phyloP scores from a whole-genome alignment of 768 basidiomycete genomes.

The Boletus pseudo-olivaceus region DNA sequence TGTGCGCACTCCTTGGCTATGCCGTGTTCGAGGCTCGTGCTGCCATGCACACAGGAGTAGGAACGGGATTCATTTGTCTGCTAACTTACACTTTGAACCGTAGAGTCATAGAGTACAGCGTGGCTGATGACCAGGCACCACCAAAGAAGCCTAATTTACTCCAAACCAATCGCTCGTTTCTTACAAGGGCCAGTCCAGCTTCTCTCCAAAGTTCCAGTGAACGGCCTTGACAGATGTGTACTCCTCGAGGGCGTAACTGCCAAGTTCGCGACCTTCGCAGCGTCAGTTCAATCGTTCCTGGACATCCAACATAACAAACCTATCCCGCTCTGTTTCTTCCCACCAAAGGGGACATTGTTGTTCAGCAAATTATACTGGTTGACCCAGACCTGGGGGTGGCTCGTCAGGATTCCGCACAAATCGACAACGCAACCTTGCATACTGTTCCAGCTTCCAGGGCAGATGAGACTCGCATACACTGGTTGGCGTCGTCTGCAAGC shows the following conservation, averaged over 20 bases:
- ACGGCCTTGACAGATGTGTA: conserved; percentile 81
- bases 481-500: conserved; percentile 67
- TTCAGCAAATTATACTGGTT: conserved; percentile 84
- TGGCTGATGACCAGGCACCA: neutral
- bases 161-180: neutral
- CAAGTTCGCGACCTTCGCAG: conserved; percentile 77
- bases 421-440: conserved; percentile 22
- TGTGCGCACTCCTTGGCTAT: conserved; percentile 9
- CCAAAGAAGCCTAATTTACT: neutral
- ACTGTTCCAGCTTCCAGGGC: conserved; percentile 89
- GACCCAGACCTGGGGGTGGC: conserved; percentile 70
- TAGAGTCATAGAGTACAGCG: conserved; percentile 4
- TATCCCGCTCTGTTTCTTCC: conserved; percentile 89
- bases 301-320: conserved; percentile 38
- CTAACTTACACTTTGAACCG: conserved; percentile 19
- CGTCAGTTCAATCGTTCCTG: conserved; percentile 7
- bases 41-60: conserved; percentile 3
- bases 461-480: conserved; percentile 86
- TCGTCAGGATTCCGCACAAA: conserved; percentile 3
- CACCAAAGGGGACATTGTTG: conserved; percentile 93
- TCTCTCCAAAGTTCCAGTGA: conserved; percentile 87
- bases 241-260: conserved; percentile 79
- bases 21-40: neutral
- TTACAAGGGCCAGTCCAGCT: conserved; percentile 73
- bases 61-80: conserved; percentile 12